Percentiles rank a stretch among this genome's conserved stretches.
phyloP scores from a whole-genome alignment of 2,329 filamentous ascomycete genomes.

The Lasiodiplodia gonubiensis region DNA sequence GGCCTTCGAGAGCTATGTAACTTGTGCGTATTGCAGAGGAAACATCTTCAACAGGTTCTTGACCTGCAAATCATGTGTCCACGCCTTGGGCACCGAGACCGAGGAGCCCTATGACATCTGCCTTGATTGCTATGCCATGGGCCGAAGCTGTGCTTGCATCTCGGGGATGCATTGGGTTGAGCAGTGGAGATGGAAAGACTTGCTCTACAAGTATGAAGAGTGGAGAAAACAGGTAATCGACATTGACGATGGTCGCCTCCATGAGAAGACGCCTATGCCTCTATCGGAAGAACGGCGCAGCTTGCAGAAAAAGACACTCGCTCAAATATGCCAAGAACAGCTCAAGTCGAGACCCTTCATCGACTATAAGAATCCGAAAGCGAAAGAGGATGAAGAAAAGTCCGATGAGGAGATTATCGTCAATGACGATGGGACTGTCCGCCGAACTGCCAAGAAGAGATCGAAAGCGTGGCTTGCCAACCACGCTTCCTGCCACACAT shows the following conservation, averaged over 20 bases:
- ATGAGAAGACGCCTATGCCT: slow-evolving; percentile 69
- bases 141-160: slow-evolving; percentile 86
- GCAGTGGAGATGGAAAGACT: slow-evolving; percentile 84
- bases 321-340: slow-evolving; percentile 93
- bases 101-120: slow-evolving; percentile 93
- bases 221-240: slow-evolving; percentile 82
- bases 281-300: slow-evolving; percentile 72
- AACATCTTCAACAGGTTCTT: slow-evolving; percentile 98
- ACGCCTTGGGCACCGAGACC: slow-evolving; percentile 69
- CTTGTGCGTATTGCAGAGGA: slow-evolving; percentile 91
- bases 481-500: slow-evolving; percentile 76
- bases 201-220: slow-evolving; percentile 76
- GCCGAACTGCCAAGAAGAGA: slow-evolving; percentile 68
- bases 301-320: slow-evolving; percentile 76
- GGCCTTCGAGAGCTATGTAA: slow-evolving; percentile 87
- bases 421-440: slow-evolving; percentile 67
- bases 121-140: slow-evolving; percentile 99
- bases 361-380: slow-evolving; percentile 71
- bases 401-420: slow-evolving; percentile 62
- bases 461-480: slow-evolving; percentile 57
- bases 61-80: slow-evolving; percentile 84
- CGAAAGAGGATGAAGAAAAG: slow-evolving; percentile 51
- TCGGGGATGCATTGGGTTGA: slow-evolving; percentile 89
- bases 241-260: slow-evolving; percentile 70
- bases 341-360: slow-evolving; percentile 79